Percentiles rank a stretch among this genome's conserved stretches.
phyloP scores from a whole-genome alignment of 2,329 filamentous ascomycete genomes.

The Neocucurbitaria cava region DNA sequence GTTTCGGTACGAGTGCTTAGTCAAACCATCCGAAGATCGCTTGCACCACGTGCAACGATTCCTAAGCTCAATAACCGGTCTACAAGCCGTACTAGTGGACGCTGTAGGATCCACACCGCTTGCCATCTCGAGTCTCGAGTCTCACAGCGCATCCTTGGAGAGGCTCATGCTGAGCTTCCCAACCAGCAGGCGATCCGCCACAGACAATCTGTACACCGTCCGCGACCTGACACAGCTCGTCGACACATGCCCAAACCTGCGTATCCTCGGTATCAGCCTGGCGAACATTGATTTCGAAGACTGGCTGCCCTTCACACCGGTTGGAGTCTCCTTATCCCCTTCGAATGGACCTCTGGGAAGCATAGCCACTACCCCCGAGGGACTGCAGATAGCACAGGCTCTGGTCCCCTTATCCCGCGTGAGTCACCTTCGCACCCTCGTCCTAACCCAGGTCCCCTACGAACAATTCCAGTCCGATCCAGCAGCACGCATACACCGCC shows the following conservation, averaged over 20 bases:
- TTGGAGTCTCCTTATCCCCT: background rate
- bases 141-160: background rate
- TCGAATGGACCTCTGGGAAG: no score
- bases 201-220: background rate
- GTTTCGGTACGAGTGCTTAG: no score
- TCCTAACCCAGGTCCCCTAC: background rate
- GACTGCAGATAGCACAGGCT: background rate
- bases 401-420: background rate
- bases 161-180: background rate
- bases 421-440: background rate
- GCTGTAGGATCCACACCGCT: background rate
- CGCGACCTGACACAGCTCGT: background rate
- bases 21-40: no score
- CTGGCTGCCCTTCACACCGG: background rate
- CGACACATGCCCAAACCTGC: background rate
- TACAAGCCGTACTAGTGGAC: background rate
- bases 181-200: background rate
- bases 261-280: background rate
- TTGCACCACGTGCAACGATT: background rate
- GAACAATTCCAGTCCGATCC: background rate
- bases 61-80: background rate
- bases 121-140: background rate
- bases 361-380: background rate
- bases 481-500: background rate
- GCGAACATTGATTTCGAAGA: background rate